Conservation (phyloP, 1,139 yeast genomes). For the Kluyveromyces sp. region DNA sequence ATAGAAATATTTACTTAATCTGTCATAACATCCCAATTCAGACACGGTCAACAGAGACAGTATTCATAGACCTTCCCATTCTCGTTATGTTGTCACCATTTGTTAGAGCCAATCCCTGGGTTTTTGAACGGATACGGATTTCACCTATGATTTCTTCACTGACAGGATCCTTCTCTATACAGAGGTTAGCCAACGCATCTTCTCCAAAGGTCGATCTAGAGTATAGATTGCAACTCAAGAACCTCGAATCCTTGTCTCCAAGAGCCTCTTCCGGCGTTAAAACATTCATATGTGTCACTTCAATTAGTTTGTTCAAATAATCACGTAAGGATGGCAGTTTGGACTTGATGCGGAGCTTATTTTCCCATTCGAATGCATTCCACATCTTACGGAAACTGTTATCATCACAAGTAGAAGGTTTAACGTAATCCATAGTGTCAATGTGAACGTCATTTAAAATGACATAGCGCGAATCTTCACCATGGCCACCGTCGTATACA, state of each 20-base stretch:
- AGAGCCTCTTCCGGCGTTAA: slow-evolving; percentile 80
- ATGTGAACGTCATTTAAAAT: slow-evolving; percentile 92
- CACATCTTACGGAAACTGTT: slow-evolving; percentile 94
- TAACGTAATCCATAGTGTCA: slow-evolving; percentile 95
- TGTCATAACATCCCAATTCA: slow-evolving; percentile 15
- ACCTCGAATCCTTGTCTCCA: slow-evolving; percentile 80
- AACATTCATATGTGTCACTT: slow-evolving; percentile 89
- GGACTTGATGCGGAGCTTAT: slow-evolving; percentile 86
- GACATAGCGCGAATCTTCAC: slow-evolving; percentile 83
- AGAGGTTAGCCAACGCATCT: slow-evolving; percentile 92
- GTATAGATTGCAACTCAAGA: slow-evolving; percentile 88
- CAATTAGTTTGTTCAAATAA: slow-evolving; percentile 69
- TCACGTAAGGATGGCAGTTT: slow-evolving; percentile 59
- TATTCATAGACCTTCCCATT: slow-evolving; percentile 51
- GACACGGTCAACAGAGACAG: slow-evolving; percentile 35
- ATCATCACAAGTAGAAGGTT: slow-evolving; percentile 87
- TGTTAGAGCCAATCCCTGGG: slow-evolving; percentile 93
- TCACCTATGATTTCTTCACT: slow-evolving; percentile 81
- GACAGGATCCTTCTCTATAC: slow-evolving; percentile 73
- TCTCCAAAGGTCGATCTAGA: slow-evolving; percentile 95
- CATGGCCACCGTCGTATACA: slow-evolving; percentile 92
- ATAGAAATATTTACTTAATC: no score
- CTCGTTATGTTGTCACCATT: slow-evolving; percentile 91
- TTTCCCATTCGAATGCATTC: slow-evolving; percentile 99
- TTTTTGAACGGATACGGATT: slow-evolving; percentile 94